These are phyloP conservation scores for Coemansia sp. DNA, from an alignment of 192 early-diverging fungal genomes.

Conservation along the genomic window DNA sequence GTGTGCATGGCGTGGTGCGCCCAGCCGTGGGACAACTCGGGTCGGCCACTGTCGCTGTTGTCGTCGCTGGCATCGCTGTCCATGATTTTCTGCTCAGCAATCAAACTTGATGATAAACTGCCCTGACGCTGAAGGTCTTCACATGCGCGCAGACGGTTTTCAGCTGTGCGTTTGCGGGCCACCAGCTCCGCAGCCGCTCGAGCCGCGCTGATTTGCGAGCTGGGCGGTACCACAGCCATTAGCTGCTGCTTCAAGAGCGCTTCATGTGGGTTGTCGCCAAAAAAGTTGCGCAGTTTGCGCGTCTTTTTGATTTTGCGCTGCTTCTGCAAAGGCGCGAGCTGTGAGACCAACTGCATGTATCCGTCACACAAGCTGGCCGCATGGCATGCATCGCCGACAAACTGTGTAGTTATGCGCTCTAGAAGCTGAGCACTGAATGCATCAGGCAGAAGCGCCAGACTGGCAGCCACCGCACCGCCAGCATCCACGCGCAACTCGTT, in stretches of 20 bases:
- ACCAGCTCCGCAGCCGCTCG: constrained; percentile 47
- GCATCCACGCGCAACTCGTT: constrained; percentile 43
- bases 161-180: constrained; percentile 31
- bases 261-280: constrained; percentile 62
- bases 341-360: constrained; percentile 59
- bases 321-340: constrained; percentile 56
- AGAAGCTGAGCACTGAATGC: constrained; percentile 49
- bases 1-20: constrained; percentile 25
- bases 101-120: constrained; percentile 21
- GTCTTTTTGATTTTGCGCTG: constrained; percentile 63
- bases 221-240: constrained; percentile 52
- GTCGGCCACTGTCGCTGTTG: constrained; percentile 5
- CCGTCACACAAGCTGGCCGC: constrained; percentile 30
- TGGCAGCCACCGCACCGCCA: constrained; percentile 20
- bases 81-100: constrained; percentile 31
- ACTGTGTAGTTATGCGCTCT: constrained; percentile 47
- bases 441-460: constrained; percentile 26
- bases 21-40: constrained; percentile 17
- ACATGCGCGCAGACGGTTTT: constrained; percentile 15
- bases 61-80: constrained; percentile 42
- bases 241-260: constrained; percentile 59
- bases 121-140: constrained; percentile 10
- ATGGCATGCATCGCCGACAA: constrained; percentile 32
- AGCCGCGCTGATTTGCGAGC: constrained; percentile 40
- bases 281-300: constrained; percentile 68